Evolutionary conservation across 345 rosid species (phyloP), one percentile per base, ranked within the genome.

Genomic region (Nephelium lappaceum): DNA sequence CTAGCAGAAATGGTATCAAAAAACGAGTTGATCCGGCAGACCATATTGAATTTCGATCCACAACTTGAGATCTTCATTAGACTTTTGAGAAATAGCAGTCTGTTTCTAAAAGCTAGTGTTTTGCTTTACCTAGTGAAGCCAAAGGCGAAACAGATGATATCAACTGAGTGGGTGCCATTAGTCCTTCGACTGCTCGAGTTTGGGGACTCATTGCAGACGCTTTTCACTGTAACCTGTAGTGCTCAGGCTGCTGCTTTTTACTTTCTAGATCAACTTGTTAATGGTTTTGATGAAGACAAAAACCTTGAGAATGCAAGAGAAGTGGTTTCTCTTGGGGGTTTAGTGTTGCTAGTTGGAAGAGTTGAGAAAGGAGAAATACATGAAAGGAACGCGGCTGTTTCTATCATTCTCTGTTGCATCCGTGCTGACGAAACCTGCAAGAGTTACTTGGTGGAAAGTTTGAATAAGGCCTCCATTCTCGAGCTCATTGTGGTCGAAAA

Each of bases 81-180:
- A 72, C 91, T 91, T n/a, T 58, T 91, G 24, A 86, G 72, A 78
- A 86, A 85, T 36, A 87, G 84, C 38, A 83, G 90, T 47, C 72
- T 91, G 23, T 91, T 91, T 82, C 81, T 89, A 7, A 91, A 91
- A 72, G 88, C 91, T 24, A 83, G 91, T n/a, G 83, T 87, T 78
- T 80, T 91, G 76, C 90, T 91, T 61, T 87, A 89, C 79, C 85
- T 79, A 36, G 65, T 87, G 82, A 89, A 83, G 81, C 93, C 93
- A 5, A 80, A 77, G 85, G 90, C 95, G 19, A 91, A 89, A 42
- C 91, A 89, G 80, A 88, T 89, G 93, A 85, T 87, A 76, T 88
- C 93, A 0, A 62, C 78, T 0, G 92, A 87, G 47, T 91, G 92
- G 92, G 80, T 91, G 31, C 85, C 89, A n/a, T 51, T 91, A 38